Conservation (phyloP, 257 asterid genomes). For the Plantago major region DNA sequence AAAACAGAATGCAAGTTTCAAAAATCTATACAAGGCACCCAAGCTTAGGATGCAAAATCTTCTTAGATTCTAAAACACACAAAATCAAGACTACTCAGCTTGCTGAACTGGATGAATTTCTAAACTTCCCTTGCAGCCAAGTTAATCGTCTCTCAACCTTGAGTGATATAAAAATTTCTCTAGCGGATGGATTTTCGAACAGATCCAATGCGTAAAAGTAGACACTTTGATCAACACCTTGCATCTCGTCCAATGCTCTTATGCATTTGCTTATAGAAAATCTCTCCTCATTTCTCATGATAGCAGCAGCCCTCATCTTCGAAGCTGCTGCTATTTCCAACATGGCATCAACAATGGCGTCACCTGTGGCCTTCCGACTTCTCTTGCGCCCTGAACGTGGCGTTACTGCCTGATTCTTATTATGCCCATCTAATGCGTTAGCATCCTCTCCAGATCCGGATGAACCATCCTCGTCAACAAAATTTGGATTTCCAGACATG, state of each 20-base stretch:
- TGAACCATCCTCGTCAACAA: constrained; percentile 70
- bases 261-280: constrained; percentile 84
- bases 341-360: constrained; percentile 94
- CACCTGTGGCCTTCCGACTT: constrained; percentile 87
- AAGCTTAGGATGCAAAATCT: too few relatives aligned
- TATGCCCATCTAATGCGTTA: constrained; percentile 63
- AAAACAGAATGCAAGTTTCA: too few relatives aligned
- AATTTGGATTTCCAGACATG: constrained; percentile 74
- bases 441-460: constrained; percentile 88
- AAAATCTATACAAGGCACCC: too few relatives aligned
- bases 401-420: constrained; percentile 44
- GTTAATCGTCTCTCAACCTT: constrained; percentile 65
- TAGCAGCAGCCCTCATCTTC: constrained; percentile 87
- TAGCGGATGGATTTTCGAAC: constrained; percentile 64
- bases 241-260: constrained; percentile 76
- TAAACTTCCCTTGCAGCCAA: constrained; percentile 75
- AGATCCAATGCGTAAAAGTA: constrained; percentile 79
- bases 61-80: too few relatives aligned
- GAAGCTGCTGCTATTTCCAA: constrained; percentile 93
- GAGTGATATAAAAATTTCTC: constrained; percentile 71
- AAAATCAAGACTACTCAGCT: constrained; percentile 26
- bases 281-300: constrained; percentile 71
- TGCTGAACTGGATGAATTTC: constrained; percentile 51
- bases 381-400: constrained; percentile 72
- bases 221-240: constrained; percentile 64